Evolutionary conservation across 2,329 filamentous ascomycete genomes (phyloP), one percentile per base, ranked within the genome.

Genomic region (Xylaria sp.): DNA sequence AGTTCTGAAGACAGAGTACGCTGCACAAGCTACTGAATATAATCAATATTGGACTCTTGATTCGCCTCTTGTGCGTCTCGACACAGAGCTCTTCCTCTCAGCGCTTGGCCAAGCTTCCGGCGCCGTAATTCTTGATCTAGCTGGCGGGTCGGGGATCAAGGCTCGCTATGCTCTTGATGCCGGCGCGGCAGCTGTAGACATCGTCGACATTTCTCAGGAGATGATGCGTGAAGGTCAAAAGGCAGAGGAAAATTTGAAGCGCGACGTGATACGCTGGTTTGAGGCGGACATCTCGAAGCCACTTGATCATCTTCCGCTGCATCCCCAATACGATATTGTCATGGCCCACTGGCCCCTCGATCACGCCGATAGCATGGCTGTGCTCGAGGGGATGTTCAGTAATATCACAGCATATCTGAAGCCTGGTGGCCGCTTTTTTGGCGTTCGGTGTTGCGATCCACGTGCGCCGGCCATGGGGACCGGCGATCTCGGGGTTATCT

Each of bases 301-400:
- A 13, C 56, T 75, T 9, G 46, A 51, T 3, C 65, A 70, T 29
- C 63, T 71, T 21, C 46, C 57, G 4, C 57, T 62, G 2, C 61
- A 29, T 3, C 35, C 51, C 4, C 31, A 55, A 8, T 76, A 76
- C 60, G 74, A 75, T 54, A 53, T 75, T 17, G 71, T 74, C 44
- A 74, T 75, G 72, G 72, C 68, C 3, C 74, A 75, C 58, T 75
- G 73, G 72, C 54, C 72, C 25, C 68, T 76, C 54, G 70, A 73
- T 56, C 71, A 73, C 60, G 71, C 70, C 17, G 62, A 60, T 6
- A 68, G 38, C 25, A 29, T 68, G 17, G 67, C 60, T 5, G 61
- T 61, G 13, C 66, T 74, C 8, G 65, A 68, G 53, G 71, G 60
- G 31, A 74, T 76, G 66, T 72, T 69, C 66, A 43, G 37, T n/a